Base-by-base conservation (phyloP, 768 basidiomycete genomes). In the Fomitopsis serialis region DNA sequence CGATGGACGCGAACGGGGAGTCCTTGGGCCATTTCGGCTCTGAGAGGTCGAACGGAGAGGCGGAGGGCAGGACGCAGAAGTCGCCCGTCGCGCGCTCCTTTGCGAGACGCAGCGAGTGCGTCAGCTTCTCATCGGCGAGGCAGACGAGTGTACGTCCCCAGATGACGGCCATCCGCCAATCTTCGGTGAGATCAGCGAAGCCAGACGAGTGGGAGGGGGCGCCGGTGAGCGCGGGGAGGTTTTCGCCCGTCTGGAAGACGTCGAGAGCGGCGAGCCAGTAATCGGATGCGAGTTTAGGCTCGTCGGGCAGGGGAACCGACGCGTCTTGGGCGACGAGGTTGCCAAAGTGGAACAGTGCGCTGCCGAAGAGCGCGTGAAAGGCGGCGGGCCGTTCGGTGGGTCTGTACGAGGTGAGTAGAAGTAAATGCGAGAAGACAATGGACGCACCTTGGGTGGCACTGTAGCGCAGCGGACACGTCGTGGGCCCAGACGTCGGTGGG, bases 231-330 rank as follows among this genome's bases (percentile, higher is more conserved):
- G 74, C 73, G 0, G 83, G 83, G 7, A 84, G 68, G 57, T 74
- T 80, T 61, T 87, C 84, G 42, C 84, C 84, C 7, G 78, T 80
- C 67, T 86, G 82, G 59, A 88, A 84, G 7, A 84, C 81, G 61
- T 86, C 84, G 50, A 89, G 72, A 1, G 85, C 82, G n/a, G 79
- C 76, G 35, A 84, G 74, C 80, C 82, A 87, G 64, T 85, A 87
- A 0, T 78, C 73, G 3, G 72, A 70, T 12, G 81, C 72, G 2
- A 61, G 68, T 13, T 62, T 60, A 9, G 83, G 84, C 58, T 88
- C 85, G 36, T 79, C 84, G 2, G 73, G 65, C 11, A 80, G 66
- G 1, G 77, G 78, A 13, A 82, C 68, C 1, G 74, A 64, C 1
- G 79, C 67, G 43, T 81, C 73, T 54, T 77, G 76, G 5, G 76